A percentile compares a stretch with the other conserved stretches of the same genome.
Evolutionary conservation across 202 grass and related monocot genomes (phyloP).

Genomic region (Miscanthus sacchariflorus): DNA sequence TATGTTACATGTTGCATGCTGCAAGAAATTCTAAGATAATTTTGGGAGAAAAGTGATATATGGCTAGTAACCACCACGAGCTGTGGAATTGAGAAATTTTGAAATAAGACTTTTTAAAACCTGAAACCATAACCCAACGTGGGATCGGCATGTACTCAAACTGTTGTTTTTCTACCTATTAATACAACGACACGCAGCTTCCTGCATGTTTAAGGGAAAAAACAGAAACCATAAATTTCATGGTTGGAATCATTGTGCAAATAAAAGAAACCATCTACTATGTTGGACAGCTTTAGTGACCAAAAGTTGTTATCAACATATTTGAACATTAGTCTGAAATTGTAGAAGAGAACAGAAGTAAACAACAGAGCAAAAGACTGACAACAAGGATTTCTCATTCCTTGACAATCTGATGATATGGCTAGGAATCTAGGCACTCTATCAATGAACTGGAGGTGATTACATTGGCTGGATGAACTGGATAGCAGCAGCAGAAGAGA

Average conservation of each 20-base stretch:
- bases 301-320: constrained; percentile 29
- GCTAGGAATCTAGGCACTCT: no score
- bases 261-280: not conserved
- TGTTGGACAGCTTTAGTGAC: not conserved
- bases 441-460: no score
- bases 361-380: constrained; percentile 25
- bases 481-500: no score
- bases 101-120: not conserved
- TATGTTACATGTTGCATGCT: not conserved
- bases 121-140: not conserved
- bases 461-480: no score
- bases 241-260: not conserved
- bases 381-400: not conserved
- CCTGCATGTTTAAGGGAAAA: not conserved
- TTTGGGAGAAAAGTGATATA: not conserved
- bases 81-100: not conserved
- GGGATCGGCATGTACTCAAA: not conserved
- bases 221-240: not conserved
- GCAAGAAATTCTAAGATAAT: not conserved
- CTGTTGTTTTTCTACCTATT: not conserved
- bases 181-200: not conserved
- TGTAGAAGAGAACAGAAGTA: constrained; percentile 17
- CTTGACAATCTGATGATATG: not conserved
- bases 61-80: not conserved
- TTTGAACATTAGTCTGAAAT: constrained; percentile 1